A percentile compares a stretch with the other conserved stretches of the same genome.
Evolutionary conservation across 768 basidiomycete species (phyloP).

Genomic region (Auriscalpium microsporum): DNA sequence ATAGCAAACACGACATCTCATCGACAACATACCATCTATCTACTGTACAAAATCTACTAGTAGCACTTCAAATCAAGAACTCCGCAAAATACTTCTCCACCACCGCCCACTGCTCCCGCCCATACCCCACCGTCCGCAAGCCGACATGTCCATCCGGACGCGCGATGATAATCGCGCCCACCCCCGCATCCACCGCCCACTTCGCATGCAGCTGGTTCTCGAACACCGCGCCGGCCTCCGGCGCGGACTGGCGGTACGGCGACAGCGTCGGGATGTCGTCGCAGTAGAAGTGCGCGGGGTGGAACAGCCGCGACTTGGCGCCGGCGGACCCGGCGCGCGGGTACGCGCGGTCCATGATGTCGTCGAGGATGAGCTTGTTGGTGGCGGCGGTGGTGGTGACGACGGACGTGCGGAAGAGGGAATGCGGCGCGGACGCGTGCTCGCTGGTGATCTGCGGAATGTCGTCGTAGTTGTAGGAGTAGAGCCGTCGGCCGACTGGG

Average conservation of each 20-base stretch:
- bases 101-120: not conserved
- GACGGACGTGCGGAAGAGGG: conserved; percentile 2
- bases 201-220: conserved; percentile 2
- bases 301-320: not conserved
- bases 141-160: conserved; percentile 5
- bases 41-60: too few species aligned
- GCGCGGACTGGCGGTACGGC: conserved; percentile 2
- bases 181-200: conserved; percentile 2
- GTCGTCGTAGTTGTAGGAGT: conserved; percentile 6
- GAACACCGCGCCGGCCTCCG: conserved; percentile 3
- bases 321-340: not conserved
- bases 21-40: not conserved
- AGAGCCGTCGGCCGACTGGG: conserved; percentile 1
- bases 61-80: not conserved
- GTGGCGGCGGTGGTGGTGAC: not conserved
- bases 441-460: conserved; percentile 5
- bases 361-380: not conserved
- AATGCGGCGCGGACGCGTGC: not conserved
- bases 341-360: not conserved
- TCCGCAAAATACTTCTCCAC: conserved; percentile 4
- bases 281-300: conserved; percentile 4
- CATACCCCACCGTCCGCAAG: not conserved
- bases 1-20: too few species aligned
- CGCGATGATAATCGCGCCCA: conserved; percentile 2
- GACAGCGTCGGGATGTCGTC: conserved; percentile 5